Base-by-base conservation (phyloP, 2,329 filamentous ascomycete species). In the Hymenotorrendiella dingleyae region DNA sequence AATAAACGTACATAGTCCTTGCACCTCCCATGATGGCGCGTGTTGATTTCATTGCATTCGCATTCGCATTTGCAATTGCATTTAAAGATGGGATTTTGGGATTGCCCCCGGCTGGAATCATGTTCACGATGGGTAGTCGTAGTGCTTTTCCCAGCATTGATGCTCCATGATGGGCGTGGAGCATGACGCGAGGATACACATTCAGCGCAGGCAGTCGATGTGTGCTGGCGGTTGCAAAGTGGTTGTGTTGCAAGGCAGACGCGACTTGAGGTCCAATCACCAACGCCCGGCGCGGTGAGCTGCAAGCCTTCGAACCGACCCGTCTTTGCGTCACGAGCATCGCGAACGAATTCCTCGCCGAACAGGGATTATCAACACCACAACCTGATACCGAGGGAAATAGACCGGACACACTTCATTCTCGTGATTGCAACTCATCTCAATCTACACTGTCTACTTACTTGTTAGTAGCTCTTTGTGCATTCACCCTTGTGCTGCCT, bases 151-250 rank as follows among this genome's bases (percentile, higher is more conserved):
- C 47, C 50, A 60, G 30, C 50, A 52, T 54, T 48, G 54, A 56
- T 55, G 55, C 61, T 50, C 62, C 62, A 65, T 64, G 45, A 42
- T 56, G 50, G 37, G 59, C 46, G 48, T 45, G 47, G 50, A 58
- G 57, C 61, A 64, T 64, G 56, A 58, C 60, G 50, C 45, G 50
- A 51, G 40, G 36, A 47, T 40, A 17, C 19, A 40, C 35, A 35
- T 28, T 19, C 22, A 29, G 9, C 23, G 4, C 30, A 16, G 24
- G 12, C n/a, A 14, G 21, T 22, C 39, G n/a, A 29, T 21, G 14
- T 17, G 21, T 16, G n/a, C 29, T 43, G 42, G 41, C 20, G 21
- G 34, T 41, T 30, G 22, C 36, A 39, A 20, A 17, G 11, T 29
- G 9, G 33, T 42, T 16, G 41, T 30, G 6, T 38, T 39, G 36